phyloP scores from a whole-genome alignment of 2,329 filamentous ascomycete genomes.

The Botrytis paeoniae region DNA sequence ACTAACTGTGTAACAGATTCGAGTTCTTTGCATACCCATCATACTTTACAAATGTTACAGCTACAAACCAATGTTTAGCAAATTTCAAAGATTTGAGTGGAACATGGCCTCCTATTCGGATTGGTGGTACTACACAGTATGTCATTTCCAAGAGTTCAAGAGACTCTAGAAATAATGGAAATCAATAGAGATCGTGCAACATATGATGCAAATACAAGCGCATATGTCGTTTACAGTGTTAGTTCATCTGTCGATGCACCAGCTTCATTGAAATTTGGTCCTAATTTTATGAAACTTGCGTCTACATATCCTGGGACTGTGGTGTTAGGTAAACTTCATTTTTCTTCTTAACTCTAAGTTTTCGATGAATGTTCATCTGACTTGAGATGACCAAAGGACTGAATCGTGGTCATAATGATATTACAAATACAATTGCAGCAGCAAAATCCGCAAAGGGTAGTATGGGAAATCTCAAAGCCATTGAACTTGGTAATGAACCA shows the following conservation, averaged over 20 bases:
- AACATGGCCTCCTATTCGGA: slow-evolving; percentile 52
- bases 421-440: slow-evolving; percentile 53
- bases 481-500: slow-evolving; percentile 57
- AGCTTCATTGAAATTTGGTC: slow-evolving; percentile 49
- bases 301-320: slow-evolving; percentile 48
- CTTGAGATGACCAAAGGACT: slow-evolving; percentile 38
- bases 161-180: neutral
- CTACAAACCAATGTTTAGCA: slow-evolving; percentile 50
- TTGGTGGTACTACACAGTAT: slow-evolving; percentile 56
- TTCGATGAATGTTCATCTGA: neutral
- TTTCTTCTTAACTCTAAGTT: neutral
- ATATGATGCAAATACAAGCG: slow-evolving; percentile 46
- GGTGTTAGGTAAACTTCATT: slow-evolving; percentile 41
- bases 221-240: slow-evolving; percentile 51
- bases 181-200: slow-evolving; percentile 47
- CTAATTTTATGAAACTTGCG: slow-evolving; percentile 51
- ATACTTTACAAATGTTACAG: slow-evolving; percentile 51
- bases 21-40: slow-evolving; percentile 57
- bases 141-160: slow-evolving; percentile 8
- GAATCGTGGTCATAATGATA: slow-evolving; percentile 52
- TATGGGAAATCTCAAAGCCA: slow-evolving; percentile 51
- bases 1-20: slow-evolving; percentile 39
- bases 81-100: slow-evolving; percentile 51
- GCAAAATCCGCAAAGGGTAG: slow-evolving; percentile 44
- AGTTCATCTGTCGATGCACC: slow-evolving; percentile 48